A percentile compares a stretch with the other conserved stretches of the same genome.
These are phyloP conservation scores for Salinomyces thailandicus DNA, from an alignment of 2,329 filamentous ascomycete species.

Conservation along the genomic window DNA sequence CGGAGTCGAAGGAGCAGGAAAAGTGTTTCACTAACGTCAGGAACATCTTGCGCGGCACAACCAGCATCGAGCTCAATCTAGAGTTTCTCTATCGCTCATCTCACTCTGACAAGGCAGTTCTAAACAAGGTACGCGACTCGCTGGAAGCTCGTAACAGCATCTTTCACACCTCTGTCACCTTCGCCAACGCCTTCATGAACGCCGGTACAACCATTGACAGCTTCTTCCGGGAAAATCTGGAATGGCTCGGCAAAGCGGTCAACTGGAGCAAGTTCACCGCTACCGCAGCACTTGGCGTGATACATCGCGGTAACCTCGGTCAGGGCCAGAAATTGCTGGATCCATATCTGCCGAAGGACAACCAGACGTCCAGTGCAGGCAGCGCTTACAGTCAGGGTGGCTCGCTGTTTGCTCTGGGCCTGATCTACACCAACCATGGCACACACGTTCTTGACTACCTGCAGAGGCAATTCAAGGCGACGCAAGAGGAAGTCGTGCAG, in stretches of 20 bases:
- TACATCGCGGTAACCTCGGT: constrained; percentile 87
- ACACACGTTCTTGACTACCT: constrained; percentile 78
- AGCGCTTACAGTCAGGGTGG: constrained; percentile 95
- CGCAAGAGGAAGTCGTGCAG: constrained; percentile 86
- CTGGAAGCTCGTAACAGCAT: constrained; percentile 94
- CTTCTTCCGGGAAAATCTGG: constrained; percentile 95
- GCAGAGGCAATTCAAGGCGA: constrained; percentile 60
- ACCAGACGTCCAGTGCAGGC: constrained; percentile 57
- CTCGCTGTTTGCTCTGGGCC: constrained; percentile 84
- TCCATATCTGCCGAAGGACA: constrained; percentile 78
- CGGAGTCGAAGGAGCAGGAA: constrained; percentile 39
- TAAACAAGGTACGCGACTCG: constrained; percentile 94
- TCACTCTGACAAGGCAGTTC: constrained; percentile 77
- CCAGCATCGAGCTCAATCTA: constrained; percentile 86
- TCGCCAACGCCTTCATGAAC: constrained; percentile 99
- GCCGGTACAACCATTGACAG: constrained; percentile 96
- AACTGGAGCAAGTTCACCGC: constrained; percentile 99
- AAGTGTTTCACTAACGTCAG: constrained; percentile 48
- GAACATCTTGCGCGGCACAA: constrained; percentile 69
- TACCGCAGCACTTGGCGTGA: constrained; percentile 89
- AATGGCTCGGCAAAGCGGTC: constrained; percentile 95
- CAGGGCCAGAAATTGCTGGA: constrained; percentile 90
- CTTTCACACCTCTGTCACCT: constrained; percentile 93
- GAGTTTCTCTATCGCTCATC: constrained; percentile 96
- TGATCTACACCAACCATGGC: constrained; percentile 96